These are phyloP conservation scores for Trametes cinnabarina DNA, from an alignment of 768 basidiomycete species.

Conservation along the genomic window DNA sequence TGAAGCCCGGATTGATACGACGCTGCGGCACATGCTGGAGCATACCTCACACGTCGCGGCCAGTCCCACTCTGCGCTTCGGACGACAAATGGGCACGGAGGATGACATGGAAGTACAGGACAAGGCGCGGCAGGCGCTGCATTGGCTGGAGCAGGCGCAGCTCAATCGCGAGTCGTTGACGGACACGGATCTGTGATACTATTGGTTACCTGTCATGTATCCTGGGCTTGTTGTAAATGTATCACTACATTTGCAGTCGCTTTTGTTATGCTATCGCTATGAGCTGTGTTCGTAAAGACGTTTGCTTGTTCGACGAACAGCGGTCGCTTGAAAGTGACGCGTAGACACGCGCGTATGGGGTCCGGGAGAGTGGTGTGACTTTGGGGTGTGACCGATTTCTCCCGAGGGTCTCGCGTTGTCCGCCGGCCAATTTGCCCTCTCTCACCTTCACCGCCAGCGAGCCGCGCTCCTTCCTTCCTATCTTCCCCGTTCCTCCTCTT, in stretches of 20 bases:
- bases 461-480: slow-evolving; percentile 11
- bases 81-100: slow-evolving; percentile 45
- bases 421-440: slow-evolving; percentile 11
- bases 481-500: slow-evolving; percentile 12
- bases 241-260: background rate
- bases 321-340: background rate
- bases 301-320: no score
- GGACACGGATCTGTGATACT: slow-evolving; percentile 8
- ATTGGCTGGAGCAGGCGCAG: slow-evolving; percentile 38
- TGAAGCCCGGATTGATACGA: slow-evolving; percentile 46
- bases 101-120: slow-evolving; percentile 61
- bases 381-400: slow-evolving; percentile 27
- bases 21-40: slow-evolving; percentile 44
- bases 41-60: slow-evolving; percentile 30
- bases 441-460: slow-evolving; percentile 21
- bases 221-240: slow-evolving; percentile 4
- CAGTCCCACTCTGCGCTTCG: slow-evolving; percentile 27
- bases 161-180: slow-evolving; percentile 3
- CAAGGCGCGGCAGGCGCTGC: slow-evolving; percentile 54
- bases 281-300: no score
- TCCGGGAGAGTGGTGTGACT: slow-evolving; percentile 18
- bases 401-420: slow-evolving; percentile 19
- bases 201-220: background rate
- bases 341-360: background rate
- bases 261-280: slow-evolving; percentile 2